Percentiles rank a stretch among this genome's conserved stretches.
These are phyloP conservation scores for Tolypocladium sp. DNA, from an alignment of 2,329 filamentous ascomycete genomes.

Conservation along the genomic window DNA sequence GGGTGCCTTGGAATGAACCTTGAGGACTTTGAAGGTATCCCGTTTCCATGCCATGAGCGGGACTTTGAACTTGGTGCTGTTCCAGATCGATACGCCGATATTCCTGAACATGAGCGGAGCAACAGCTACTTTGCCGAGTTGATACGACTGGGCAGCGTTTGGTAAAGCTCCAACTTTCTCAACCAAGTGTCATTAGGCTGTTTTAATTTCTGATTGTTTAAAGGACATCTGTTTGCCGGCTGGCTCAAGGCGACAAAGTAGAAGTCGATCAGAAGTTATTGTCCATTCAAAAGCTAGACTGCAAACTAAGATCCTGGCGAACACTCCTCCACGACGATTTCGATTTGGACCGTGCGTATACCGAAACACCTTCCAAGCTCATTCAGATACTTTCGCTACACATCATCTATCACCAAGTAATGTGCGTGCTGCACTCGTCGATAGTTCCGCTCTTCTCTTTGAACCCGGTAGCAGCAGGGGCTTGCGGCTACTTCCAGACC, in stretches of 20 bases:
- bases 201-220: too few species aligned
- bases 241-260: neutral
- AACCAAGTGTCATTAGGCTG: too few species aligned
- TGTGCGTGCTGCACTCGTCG: neutral
- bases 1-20: neutral
- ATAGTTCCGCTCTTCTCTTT: neutral
- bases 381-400: neutral
- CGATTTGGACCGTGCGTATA: neutral
- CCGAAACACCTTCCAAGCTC: too few species aligned
- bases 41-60: neutral
- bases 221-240: neutral
- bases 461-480: too few species aligned
- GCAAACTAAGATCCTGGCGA: neutral
- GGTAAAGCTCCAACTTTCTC: too few species aligned
- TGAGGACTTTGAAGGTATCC: neutral
- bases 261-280: neutral
- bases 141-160: neutral
- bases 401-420: neutral
- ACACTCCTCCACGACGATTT: neutral
- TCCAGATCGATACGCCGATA: too few species aligned
- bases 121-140: neutral
- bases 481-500: neutral
- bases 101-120: neutral
- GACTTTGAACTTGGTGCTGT: neutral
- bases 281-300: neutral